These are phyloP conservation scores for Sordariomycetes sp. DNA, from an alignment of 2,329 filamentous ascomycete genomes.

Conservation along the genomic window DNA sequence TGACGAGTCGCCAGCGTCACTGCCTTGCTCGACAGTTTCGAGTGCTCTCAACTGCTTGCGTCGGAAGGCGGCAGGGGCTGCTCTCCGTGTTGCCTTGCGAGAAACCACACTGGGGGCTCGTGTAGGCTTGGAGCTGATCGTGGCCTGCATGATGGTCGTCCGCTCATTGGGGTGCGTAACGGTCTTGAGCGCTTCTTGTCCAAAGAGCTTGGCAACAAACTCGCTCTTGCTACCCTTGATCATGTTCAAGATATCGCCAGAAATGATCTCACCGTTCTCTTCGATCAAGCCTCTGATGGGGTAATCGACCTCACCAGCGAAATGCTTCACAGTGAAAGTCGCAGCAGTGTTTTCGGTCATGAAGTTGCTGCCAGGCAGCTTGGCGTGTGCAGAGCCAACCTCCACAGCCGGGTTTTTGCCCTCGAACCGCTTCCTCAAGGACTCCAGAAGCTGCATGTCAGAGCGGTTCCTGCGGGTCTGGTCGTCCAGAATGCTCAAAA, in stretches of 20 bases:
- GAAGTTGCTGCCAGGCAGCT: constrained; percentile 83
- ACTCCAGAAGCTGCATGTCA: constrained; percentile 85
- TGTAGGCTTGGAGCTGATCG: constrained; percentile 90
- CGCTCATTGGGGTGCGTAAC: constrained; percentile 89
- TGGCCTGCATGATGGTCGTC: constrained; percentile 87
- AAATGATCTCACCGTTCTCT: constrained; percentile 93
- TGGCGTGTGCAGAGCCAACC: constrained; percentile 64
- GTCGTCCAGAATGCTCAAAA: constrained; percentile 91
- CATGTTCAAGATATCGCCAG: constrained; percentile 89
- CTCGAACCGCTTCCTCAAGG: constrained; percentile 84
- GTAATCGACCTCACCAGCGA: constrained; percentile 94
- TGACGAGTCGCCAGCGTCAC: constrained; percentile 34
- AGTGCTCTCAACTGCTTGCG: constrained; percentile 31
- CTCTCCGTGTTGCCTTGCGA: constrained; percentile 50
- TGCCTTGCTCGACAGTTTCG: constrained; percentile 38
- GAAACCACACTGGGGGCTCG: constrained; percentile 89
- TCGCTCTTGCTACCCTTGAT: constrained; percentile 81
- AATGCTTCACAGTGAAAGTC: constrained; percentile 86
- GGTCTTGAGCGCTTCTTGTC: constrained; percentile 90
- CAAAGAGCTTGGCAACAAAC: constrained; percentile 84
- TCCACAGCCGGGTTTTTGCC: constrained; percentile 87
- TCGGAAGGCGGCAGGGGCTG: constrained; percentile 20
- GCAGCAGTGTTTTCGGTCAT: constrained; percentile 71
- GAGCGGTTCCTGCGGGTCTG: constrained; percentile 84
- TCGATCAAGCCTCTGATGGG: constrained; percentile 79